Evolutionary conservation across 148 eudicot species (phyloP), one percentile per base, ranked within the genome.

Genomic region (Vaccinium vitisidaea): DNA sequence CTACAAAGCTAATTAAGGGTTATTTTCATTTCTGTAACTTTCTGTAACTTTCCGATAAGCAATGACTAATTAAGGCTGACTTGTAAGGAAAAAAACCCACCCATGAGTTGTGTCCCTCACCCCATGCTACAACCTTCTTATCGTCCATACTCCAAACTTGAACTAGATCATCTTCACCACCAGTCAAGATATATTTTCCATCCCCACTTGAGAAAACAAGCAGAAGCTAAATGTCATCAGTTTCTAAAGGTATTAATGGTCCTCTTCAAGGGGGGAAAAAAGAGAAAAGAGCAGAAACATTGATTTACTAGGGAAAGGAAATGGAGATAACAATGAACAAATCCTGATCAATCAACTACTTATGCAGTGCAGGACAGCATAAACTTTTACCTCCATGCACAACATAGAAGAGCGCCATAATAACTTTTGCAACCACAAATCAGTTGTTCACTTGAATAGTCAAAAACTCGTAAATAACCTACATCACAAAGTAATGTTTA

Each of bases 121-220:
- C 91, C 92, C 92, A 92, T 58, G 94, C 94, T 23, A 92, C 94
- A 80, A 92, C 87, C 83, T 92, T 92, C 83, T 91, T 88, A 80
- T 90, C 94, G 77, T 92, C 94, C 91, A 90, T 92, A 86, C 94
- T 92, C 94, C 94, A 92, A 77, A 92, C 91, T 71, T 92, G 94
- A 85, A 92, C 94, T 46, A 92, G 88, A 70, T 92, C 94, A 85
- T 92, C 94, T 89, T 92, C 94, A 82, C 94, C 94, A 56, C 94
- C 94, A 80, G 92, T 87, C 87, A 92, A 83, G 70, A 92, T 84
- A 80, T 89, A 92, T 81, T 92, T 92, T 76, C 90, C 85, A 73
- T 92, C 94, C 19, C 67, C 83, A 80, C 83, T 80, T 25, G 65
- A 30, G 63, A 82, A 79, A 13, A 30, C 19, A 82, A 30, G 30